phyloP scores from a whole-genome alignment of 2,329 filamentous ascomycete genomes.

The Ceratocystis eucalypticola region DNA sequence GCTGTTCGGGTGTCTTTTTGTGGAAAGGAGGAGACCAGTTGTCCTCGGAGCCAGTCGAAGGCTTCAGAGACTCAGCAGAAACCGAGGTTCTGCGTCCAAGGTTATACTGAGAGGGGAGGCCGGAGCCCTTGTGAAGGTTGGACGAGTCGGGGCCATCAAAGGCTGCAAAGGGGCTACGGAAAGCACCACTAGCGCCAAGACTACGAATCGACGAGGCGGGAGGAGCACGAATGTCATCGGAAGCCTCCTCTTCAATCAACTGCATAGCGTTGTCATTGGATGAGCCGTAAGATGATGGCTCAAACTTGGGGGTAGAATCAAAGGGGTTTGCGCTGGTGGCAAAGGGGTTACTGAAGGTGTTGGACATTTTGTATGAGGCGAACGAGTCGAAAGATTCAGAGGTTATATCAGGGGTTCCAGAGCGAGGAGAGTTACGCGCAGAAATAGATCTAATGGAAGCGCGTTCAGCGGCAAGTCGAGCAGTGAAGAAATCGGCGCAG shows the following conservation, averaged over 20 bases:
- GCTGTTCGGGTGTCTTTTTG: slow-evolving; percentile 69
- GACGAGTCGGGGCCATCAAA: slow-evolving; percentile 35
- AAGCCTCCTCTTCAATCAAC: slow-evolving; percentile 67
- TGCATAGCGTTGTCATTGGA: slow-evolving; percentile 32
- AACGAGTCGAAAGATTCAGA: slow-evolving; percentile 17
- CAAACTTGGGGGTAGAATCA: slow-evolving; percentile 36
- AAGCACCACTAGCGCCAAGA: slow-evolving; percentile 2
- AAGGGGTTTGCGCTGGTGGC: slow-evolving; percentile 61
- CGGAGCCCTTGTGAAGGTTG: slow-evolving; percentile 43
- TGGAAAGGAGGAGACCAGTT: slow-evolving; percentile 84
- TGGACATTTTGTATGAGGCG: slow-evolving; percentile 31
- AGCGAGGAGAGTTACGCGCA: slow-evolving; percentile 18
- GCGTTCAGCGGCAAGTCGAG: slow-evolving; percentile 52
- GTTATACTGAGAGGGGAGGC: slow-evolving; percentile 86
- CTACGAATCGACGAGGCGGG: slow-evolving; percentile 41
- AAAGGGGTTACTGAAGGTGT: slow-evolving; percentile 63
- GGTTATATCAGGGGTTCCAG: slow-evolving; percentile 16
- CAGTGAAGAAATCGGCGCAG: slow-evolving; percentile 55
- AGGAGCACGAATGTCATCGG: slow-evolving; percentile 61
- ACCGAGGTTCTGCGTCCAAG: slow-evolving; percentile 88
- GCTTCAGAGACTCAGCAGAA: slow-evolving; percentile 90
- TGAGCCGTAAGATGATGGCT: slow-evolving; percentile 25
- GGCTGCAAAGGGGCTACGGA: slow-evolving; percentile 39
- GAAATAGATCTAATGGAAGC: slow-evolving; percentile 23
- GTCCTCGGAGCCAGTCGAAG: slow-evolving; percentile 66